A percentile compares a stretch with the other conserved stretches of the same genome.
phyloP scores from a whole-genome alignment of 169 alveolate species.

The Plasmodium falciparum region DNA sequence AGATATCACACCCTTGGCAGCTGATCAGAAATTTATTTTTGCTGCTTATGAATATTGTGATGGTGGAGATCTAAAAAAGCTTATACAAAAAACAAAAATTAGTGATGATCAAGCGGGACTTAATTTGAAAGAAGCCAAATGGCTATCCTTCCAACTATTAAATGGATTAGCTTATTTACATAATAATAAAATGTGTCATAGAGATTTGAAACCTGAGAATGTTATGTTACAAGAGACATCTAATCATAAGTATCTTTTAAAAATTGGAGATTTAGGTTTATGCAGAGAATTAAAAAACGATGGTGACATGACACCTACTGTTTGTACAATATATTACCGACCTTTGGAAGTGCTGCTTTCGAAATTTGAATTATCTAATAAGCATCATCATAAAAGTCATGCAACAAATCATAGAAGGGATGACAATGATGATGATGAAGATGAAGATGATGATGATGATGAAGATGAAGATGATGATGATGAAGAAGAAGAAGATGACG shows the following conservation, averaged over 20 bases:
- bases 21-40: conserved; percentile 85
- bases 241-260: conserved; percentile 81
- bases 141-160: conserved; percentile 94
- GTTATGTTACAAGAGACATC: conserved; percentile 87
- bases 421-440: background rate
- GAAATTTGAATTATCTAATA: conserved; percentile 67
- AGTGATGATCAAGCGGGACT: conserved; percentile 82
- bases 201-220: conserved; percentile 94
- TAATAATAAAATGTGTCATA: conserved; percentile 90
- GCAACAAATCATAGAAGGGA: background rate
- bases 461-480: no score
- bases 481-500: no score
- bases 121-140: conserved; percentile 87
- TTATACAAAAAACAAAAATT: conserved; percentile 64
- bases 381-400: background rate
- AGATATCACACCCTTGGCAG: conserved; percentile 57
- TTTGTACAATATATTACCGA: conserved; percentile 90
- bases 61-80: conserved; percentile 79
- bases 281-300: conserved; percentile 89
- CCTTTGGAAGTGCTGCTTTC: conserved; percentile 90
- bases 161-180: conserved; percentile 98
- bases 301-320: conserved; percentile 92
- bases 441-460: no score
- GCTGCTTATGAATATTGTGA: conserved; percentile 90
- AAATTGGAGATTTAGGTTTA: conserved; percentile 93